Evolutionary conservation across 192 early-diverging fungal species (phyloP).

Genomic region (Chytriomyces hyalinus): DNA sequence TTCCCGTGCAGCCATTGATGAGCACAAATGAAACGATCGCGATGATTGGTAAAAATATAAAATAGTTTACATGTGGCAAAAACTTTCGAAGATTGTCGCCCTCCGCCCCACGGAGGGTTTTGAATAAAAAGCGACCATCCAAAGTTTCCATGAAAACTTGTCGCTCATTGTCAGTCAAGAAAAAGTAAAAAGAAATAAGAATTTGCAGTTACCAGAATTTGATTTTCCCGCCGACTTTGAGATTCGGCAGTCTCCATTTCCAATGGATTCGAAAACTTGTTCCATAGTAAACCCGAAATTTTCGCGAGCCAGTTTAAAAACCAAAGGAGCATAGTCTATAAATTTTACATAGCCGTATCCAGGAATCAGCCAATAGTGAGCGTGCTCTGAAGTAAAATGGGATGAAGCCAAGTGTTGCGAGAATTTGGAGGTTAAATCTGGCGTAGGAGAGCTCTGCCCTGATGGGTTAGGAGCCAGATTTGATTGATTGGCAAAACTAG

Average conservation of each 20-base stretch:
- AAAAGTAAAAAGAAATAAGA: background rate
- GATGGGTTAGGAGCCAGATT: background rate
- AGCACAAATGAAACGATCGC: background rate
- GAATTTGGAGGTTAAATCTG: background rate
- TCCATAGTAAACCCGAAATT: constrained; percentile 37
- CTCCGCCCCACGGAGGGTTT: constrained; percentile 48
- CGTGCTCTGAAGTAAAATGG: constrained; percentile 38
- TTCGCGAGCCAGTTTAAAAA: constrained; percentile 39
- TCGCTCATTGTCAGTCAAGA: background rate
- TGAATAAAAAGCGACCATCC: constrained; percentile 43
- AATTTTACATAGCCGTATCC: constrained; percentile 41
- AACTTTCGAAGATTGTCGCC: constrained; percentile 42
- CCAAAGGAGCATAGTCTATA: constrained; percentile 44
- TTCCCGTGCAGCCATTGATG: background rate
- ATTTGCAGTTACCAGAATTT: constrained; percentile 23
- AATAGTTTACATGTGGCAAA: constrained; percentile 32
- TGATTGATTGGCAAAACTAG: background rate
- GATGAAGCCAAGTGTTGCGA: background rate
- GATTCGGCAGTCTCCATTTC: constrained; percentile 8
- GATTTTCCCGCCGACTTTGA: constrained; percentile 41
- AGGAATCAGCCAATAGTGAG: constrained; percentile 44
- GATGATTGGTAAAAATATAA: background rate
- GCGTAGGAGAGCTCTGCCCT: background rate
- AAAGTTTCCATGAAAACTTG: constrained; percentile 44
- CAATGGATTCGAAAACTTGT: constrained; percentile 29